Evolutionary conservation across 164 flowering plant species (phyloP), one percentile per base, ranked within the genome.

Genomic region (Brasenia schreberi): DNA sequence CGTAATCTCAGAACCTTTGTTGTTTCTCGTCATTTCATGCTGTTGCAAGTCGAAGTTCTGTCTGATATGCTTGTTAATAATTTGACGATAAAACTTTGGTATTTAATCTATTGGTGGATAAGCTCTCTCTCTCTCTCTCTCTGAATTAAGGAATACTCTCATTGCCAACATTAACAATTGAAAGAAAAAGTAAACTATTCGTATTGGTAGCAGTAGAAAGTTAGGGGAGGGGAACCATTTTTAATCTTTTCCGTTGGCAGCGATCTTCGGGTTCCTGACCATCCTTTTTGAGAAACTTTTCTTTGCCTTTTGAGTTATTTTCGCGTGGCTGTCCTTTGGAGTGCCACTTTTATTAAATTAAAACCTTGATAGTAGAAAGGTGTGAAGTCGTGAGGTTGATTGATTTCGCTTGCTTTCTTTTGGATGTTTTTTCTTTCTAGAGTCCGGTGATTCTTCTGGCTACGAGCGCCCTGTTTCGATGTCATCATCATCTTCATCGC

Each of bases 41-140:
- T 49, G 19, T n/a, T 27, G 10, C 11, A 11, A 6, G 16, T 62
- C 6, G 62, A 11, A 17, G 43, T 67, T 65, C 70, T 70, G 73
- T 74, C 68, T 62, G 71, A 71, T 75, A 70, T 72, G 71, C 65
- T 70, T 66, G 66, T 39, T 59, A 68, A 71, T 65, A 66, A 42
- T 66, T 45, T 7, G 44, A 33, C 14, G 9, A 61, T 49, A 33
- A 33, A 33, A 2, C 4, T 33, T 33, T 33, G 56, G 16, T 49
- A 14, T 49, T 49, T 9, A 14, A 49, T 49, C 16, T 45, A 7
- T 45, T 7, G 56, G 16, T 9, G 56, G 16, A 49, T 49, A 1
- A 49, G 2, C 12, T 45, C 18, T 62, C 43, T 63, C 65, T 63
- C 65, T 42, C 18, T 5, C 19, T 59, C 61, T 43, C 64, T 61